Conservation (phyloP, 495 filamentous ascomycete species). For the Penicillium argentinense region DNA sequence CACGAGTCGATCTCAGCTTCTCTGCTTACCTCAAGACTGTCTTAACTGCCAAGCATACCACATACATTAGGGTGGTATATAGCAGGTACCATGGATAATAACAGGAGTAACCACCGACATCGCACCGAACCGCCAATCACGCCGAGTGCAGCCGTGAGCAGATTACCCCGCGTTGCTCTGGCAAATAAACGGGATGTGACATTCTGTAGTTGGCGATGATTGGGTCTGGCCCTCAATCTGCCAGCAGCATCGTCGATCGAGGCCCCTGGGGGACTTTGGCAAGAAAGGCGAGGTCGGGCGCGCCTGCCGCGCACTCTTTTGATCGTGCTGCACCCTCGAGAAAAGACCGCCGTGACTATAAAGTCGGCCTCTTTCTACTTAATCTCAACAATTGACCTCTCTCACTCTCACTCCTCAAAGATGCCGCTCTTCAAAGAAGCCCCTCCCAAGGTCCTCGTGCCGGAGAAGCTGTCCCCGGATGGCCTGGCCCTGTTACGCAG, state of each 20-base stretch:
- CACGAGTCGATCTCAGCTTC: no score
- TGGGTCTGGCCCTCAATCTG: background rate
- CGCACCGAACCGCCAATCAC: constrained; percentile 1
- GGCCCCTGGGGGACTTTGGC: background rate
- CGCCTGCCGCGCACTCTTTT: constrained; percentile 14
- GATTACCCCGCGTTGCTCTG: background rate
- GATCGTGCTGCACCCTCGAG: background rate
- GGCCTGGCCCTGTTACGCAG: constrained; percentile 59
- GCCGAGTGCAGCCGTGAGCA: background rate
- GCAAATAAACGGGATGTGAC: background rate
- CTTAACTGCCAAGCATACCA: no score
- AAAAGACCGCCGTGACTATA: background rate
- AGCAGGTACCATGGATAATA: no score
- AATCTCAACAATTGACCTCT: background rate
- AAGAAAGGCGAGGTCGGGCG: constrained; percentile 9
- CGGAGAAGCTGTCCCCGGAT: constrained; percentile 73
- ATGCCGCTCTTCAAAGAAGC: constrained; percentile 20
- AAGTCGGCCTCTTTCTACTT: background rate
- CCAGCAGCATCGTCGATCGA: background rate
- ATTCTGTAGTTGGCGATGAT: background rate
- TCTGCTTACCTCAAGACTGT: no score
- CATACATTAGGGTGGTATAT: no score
- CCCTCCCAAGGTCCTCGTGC: constrained; percentile 61
- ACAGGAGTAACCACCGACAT: constrained; percentile 4
- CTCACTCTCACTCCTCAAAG: background rate